Base-by-base conservation (phyloP, 345 rosid species). In the Euphorbia lathyris region DNA sequence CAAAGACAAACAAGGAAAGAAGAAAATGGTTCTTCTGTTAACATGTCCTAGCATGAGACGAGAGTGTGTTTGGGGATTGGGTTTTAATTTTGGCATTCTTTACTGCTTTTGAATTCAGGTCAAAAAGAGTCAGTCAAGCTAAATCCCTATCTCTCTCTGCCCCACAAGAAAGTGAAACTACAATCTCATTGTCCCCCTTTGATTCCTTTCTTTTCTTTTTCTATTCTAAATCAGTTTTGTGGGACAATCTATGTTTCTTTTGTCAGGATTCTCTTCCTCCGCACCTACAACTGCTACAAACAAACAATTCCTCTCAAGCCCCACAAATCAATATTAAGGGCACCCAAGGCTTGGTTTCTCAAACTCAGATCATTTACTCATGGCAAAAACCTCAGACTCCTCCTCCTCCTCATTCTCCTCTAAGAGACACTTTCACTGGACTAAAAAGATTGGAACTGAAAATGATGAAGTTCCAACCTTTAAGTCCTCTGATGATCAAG, bases 381-480 rank as follows among this genome's bases (percentile, higher is more conserved):
- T 74, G 77, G 72, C 77, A 67, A 67, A 52, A 74, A 3, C 63
- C 66, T 76, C 89, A n/a, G n/a, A n/a, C 25, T 86, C 84, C 69
- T 86, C 78, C 61, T 51, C 85, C 66, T 86, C 90, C 78, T 51
- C 85, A 65, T 86, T 90, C 78, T 70, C 74, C 62, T 60, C 65
- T 19, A 90, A 87, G 84, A 80, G 93, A 71, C 89, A 88, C 86
- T 90, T 86, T 83, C 96, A 87, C 73, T 89, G 93, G 93, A 84
- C 96, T 48, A 84, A 85, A 60, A 92, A 88, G 83, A 89, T 87
- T 67, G 89, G 85, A 67, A 80, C 83, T 32, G 87, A 85, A 32
- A 86, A 87, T 13, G 83, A 80, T 78, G 90, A 85, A 12, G 73
- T 55, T 52, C 72, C 74, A 77, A 77, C 72, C 76, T 61, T 81